Evolutionary conservation across 306 rosid species (phyloP), one percentile per base, ranked within the genome.

Genomic region (Bauhinia variegata): DNA sequence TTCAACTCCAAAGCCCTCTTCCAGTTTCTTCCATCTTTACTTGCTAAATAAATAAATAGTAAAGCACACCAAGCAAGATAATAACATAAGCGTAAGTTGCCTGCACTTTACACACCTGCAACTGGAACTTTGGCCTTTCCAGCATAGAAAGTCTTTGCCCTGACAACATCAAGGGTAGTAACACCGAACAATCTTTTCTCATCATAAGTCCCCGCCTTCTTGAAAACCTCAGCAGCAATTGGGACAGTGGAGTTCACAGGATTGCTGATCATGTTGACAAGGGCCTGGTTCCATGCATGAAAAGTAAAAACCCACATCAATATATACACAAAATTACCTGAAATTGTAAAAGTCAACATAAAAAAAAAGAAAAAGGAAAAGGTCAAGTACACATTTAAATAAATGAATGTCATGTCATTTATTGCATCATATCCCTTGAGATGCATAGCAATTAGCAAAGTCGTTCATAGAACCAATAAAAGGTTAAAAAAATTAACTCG

Each of bases 161-260:
- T 78, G 13, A 93, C 99, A 17, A 93, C 99, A 77, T 93, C 99
- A 73, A 93, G 97, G 57, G 99, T 93, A 18, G 99, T 93, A 36
- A 93, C 99, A 68, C 99, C 99, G 62, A 93, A 93, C 90, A 90
- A 72, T 78, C 50, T 90, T 85, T 60, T 93, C 74, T 85, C 97
- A 43, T 93, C 87, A 6, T 76, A 93, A 2, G 87, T 81, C 11
- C 97, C 97, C 0, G 97, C 97, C 73, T 90, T 93, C 97, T 90
- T 90, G 89, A 93, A 88, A 79, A 93, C 78, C 86, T 93, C 99
- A 4, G 99, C 88, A 43, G 97, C 99, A 74, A 93, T 93, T 6
- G 99, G 99, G 19, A 93, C 97, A 0, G 97, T 93, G 15, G 99
- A 93, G 82, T 93, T 93, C 72, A 93, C 99, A 9, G 99, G 99